Base-by-base conservation (phyloP, 163 green algal genomes). In the Coccomyxa subellipsoidea region DNA sequence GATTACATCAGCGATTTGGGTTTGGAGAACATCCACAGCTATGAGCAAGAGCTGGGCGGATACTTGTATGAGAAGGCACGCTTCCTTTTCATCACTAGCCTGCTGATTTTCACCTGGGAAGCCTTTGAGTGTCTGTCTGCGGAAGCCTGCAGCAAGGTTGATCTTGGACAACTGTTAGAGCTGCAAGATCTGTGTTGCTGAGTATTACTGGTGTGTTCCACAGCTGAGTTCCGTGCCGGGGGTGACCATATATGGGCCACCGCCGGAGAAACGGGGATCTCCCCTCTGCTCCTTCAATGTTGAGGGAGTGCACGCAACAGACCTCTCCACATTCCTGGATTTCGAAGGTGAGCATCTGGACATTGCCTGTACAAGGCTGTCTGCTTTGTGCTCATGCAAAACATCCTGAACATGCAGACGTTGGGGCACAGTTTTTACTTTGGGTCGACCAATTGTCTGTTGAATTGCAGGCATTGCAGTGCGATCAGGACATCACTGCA, bases 401-500 rank as follows among this genome's bases (percentile, higher is more conserved):
- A 29, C 47, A 32, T 59, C 73, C 39, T 10, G 10, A 54, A 23
- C 39, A 8, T 59, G 47, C 21, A 18, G 15, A 18, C 47, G 21
- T 54, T 59, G 47, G 15, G 2, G 29, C 69, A 29, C 76, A 59
- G 21, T 38, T 35, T n/a, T 12, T 23, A 54, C 21, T 10, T 29
- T 66, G 76, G 1, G 69, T 66, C 4, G 37, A 31, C 34, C 71
- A 29, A 40, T 47, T 34, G 9, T 40, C n/a, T 47, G 36, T 7
- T 78, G 10, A 78, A 47, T 27, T 75, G 82, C 82, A 86, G 96
- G 95, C 23, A 90, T 99, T 10, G 96, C 96, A 21, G 93, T 99
- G 81, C 87, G 96, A 32, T 95, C 90, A 4, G 96, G 96, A 4
- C 96, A 99, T 90, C 95, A 99, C 85, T 99, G 96, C 95, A 97